These are phyloP conservation scores for Blastocystis hominis DNA, from an alignment of 352 stramenopile genomes.

Conservation along the genomic window DNA sequence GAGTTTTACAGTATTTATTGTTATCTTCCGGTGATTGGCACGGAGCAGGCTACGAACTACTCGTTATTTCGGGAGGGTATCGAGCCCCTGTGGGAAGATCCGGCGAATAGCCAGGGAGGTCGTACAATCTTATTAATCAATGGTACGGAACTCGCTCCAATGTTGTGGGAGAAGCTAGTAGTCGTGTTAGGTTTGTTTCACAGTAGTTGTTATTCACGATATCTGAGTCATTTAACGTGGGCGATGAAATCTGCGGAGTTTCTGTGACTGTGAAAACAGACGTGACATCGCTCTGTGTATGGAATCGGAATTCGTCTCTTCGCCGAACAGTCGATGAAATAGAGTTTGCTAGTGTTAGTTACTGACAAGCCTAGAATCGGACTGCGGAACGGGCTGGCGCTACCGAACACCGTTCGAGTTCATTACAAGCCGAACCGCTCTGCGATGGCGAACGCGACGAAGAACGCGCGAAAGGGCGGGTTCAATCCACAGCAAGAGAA, in stretches of 20 bases:
- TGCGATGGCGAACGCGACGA: not conserved
- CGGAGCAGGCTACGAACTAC: not conserved
- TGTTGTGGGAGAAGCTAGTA: slow-evolving; percentile 38
- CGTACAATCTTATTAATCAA: not conserved
- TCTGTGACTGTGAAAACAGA: slow-evolving; percentile 30
- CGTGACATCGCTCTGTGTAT: not conserved
- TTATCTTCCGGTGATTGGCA: slow-evolving; percentile 17
- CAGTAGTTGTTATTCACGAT: slow-evolving; percentile 33
- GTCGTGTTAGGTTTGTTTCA: not conserved
- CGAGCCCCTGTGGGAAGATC: slow-evolving; percentile 32
- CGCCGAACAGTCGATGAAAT: not conserved
- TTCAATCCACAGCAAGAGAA: not conserved
- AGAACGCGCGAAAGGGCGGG: not conserved
- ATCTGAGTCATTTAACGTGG: slow-evolving; percentile 23
- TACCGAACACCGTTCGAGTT: not conserved
- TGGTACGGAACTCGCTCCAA: not conserved
- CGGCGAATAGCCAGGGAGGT: not conserved
- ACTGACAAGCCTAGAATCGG: not conserved
- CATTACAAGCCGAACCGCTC: not conserved
- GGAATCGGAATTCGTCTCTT: not conserved
- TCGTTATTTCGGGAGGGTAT: slow-evolving; percentile 36
- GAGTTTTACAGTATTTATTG: slow-evolving; percentile 40
- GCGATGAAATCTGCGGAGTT: slow-evolving; percentile 34
- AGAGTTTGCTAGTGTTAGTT: not conserved
- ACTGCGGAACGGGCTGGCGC: not conserved